These are phyloP conservation scores for Dendryphion nanum DNA, from an alignment of 2,329 filamentous ascomycete species.

Conservation along the genomic window DNA sequence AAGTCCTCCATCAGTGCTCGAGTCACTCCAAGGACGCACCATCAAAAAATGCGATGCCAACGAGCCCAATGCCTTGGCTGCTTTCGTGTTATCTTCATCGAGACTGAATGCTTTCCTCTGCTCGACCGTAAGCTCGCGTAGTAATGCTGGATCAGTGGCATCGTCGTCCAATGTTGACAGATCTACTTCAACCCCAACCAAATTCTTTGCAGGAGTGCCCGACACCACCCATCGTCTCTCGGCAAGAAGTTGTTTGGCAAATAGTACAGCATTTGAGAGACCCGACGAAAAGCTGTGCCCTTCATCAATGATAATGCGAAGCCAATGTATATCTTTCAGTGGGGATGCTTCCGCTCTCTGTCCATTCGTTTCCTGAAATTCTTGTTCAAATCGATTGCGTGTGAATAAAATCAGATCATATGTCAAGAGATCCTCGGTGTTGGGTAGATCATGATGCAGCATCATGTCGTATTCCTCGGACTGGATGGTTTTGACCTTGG, in stretches of 20 bases:
- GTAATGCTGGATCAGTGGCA: conserved; percentile 18
- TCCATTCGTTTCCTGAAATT: conserved; percentile 52
- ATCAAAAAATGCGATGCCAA: conserved; percentile 70
- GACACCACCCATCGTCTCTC: conserved; percentile 86
- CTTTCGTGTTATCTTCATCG: conserved; percentile 38
- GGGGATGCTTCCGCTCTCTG: conserved; percentile 55
- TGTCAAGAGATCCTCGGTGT: conserved; percentile 55
- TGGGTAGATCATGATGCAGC: conserved; percentile 54
- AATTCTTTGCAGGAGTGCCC: conserved; percentile 80
- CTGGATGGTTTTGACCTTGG: conserved; percentile 11
- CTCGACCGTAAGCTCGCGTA: conserved; percentile 36
- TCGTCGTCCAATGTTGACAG: conserved; percentile 40
- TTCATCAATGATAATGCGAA: conserved; percentile 88
- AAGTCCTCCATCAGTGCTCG: conserved; percentile 57
- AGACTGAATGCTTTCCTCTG: conserved; percentile 41
- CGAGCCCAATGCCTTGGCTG: conserved; percentile 61
- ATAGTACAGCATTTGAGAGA: conserved; percentile 56
- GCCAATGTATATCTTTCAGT: conserved; percentile 73
- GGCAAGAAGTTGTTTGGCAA: conserved; percentile 56
- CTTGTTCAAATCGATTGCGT: conserved; percentile 68
- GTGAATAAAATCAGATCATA: conserved; percentile 81
- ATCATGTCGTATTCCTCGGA: conserved; percentile 17
- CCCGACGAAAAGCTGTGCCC: conserved; percentile 79
- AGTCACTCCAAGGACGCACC: conserved; percentile 75
- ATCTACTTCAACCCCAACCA: conserved; percentile 72